These are phyloP conservation scores for Isoetes engelmannii DNA, from an alignment of 83 land plant genomes.

Conservation along the genomic window DNA sequence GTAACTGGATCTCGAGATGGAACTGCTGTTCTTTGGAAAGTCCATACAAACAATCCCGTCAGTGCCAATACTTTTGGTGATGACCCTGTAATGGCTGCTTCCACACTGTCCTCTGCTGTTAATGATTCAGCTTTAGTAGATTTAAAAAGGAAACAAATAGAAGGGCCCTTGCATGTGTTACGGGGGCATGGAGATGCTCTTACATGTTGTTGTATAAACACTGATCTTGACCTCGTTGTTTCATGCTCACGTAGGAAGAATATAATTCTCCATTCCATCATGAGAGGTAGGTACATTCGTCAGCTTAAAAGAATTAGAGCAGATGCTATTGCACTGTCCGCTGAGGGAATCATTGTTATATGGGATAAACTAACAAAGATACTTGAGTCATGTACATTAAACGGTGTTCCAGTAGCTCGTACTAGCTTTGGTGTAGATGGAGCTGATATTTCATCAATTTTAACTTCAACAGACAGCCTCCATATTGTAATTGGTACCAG, in stretches of 20 bases:
- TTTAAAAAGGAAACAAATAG: slow-evolving; percentile 51
- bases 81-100: slow-evolving; percentile 15
- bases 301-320: slow-evolving; percentile 48
- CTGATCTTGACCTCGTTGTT: slow-evolving; percentile 72
- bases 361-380: slow-evolving; percentile 51
- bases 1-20: slow-evolving; percentile 89
- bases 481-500: slow-evolving; percentile 62
- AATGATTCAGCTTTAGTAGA: slow-evolving; percentile 34
- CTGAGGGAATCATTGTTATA: slow-evolving; percentile 64
- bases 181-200: slow-evolving; percentile 79
- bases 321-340: slow-evolving; percentile 60
- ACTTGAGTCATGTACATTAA: slow-evolving; percentile 58
- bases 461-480: slow-evolving; percentile 63
- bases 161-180: slow-evolving; percentile 88
- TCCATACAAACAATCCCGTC: slow-evolving; percentile 34
- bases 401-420: slow-evolving; percentile 57
- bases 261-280: slow-evolving; percentile 74
- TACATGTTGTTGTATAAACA: slow-evolving; percentile 60
- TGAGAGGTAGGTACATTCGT: slow-evolving; percentile 69
- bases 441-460: slow-evolving; percentile 53
- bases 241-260: slow-evolving; percentile 54
- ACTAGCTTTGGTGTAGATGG: slow-evolving; percentile 43
- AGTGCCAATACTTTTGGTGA: slow-evolving; percentile 20
- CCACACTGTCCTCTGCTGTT: slow-evolving; percentile 14
- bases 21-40: slow-evolving; percentile 76